Evolutionary conservation across 306 rosid genomes (phyloP).

Genomic region (Quercus suber): DNA sequence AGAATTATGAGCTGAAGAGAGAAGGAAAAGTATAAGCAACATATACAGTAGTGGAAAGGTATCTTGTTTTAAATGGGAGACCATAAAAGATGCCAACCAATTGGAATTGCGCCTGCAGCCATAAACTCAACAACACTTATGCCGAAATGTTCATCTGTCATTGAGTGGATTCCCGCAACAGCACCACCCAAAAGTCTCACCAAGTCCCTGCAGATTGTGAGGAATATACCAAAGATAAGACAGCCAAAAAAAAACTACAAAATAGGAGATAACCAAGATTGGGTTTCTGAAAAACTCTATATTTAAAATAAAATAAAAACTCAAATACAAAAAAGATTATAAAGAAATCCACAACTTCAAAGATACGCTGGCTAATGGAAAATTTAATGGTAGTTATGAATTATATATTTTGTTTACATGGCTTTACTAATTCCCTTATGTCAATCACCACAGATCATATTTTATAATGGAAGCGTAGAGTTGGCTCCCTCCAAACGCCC

Average conservation of each 20-base stretch:
- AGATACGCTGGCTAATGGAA: background rate
- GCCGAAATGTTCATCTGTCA: constrained; percentile 98
- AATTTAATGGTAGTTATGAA: background rate
- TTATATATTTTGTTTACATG: background rate
- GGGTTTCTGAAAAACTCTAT: background rate
- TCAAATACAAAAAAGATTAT: background rate
- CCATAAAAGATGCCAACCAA: constrained; percentile 50
- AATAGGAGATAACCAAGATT: background rate
- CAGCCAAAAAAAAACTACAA: background rate
- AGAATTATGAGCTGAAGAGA: constrained; percentile 78
- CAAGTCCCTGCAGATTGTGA: constrained; percentile 60
- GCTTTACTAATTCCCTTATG: background rate
- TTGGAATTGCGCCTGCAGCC: constrained; percentile 98
- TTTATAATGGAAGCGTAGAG: background rate
- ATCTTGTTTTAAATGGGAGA: constrained; percentile 1
- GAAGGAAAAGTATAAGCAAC: constrained; percentile 13
- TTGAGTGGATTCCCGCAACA: constrained; percentile 87
- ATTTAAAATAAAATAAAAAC: background rate
- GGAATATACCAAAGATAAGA: constrained; percentile 15
- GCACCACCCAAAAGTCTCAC: constrained; percentile 71
- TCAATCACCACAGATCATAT: background rate
- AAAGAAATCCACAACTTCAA: constrained; percentile 3
- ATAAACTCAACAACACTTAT: constrained; percentile 91
- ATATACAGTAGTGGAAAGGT: background rate
- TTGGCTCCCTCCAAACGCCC: background rate